Base-by-base conservation (phyloP, 78 protist genomes). In the Isochrysis galbana region DNA sequence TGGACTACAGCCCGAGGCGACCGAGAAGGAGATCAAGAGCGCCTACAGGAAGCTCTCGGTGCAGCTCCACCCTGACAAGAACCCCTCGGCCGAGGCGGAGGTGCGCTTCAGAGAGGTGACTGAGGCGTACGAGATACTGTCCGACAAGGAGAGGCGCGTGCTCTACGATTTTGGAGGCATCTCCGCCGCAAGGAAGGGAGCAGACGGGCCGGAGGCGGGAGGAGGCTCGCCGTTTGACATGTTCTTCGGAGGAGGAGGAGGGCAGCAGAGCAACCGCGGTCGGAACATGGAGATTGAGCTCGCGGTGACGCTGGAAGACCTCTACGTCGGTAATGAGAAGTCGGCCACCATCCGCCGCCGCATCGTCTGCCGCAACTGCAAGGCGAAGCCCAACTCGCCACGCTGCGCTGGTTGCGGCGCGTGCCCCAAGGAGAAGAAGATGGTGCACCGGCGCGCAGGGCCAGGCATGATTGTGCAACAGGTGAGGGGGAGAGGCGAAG, bases 21-120 rank as follows among this genome's bases (percentile, higher is more conserved):
- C 95, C 25, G 94, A 95, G 78, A 46, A 87, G 7, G 96, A 96
- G 36, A 96, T 97, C 69, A 95, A 95, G 93, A 72, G 91, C 51
- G 97, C 97, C 17, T 97, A 94, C 77, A 90, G 97, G 48, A 94
- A 94, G 91, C 96, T 96, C 44, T 91, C 98, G 0, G 39, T 94
- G 1, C 44, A 93, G 93, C 95, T 84, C 32, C 98, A 97, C 86
- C 97, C 98, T 25, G 98, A 97, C 89, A 97, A 96, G 94, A 96
- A 97, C 87, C 94, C 95, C 22, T 95, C 34, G 36, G 47, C 48
- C 61, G 89, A 88, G 83, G 96, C 91, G 39, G 32, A 5, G 72
- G 72, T 3, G 32, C 72, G 26, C n/a, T 70, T 70, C 80, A 36
- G 80, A 5, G 80, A 70, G 74, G 22, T 70, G n/a, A 70, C 80